Percentiles rank a stretch among this genome's conserved stretches.
Evolutionary conservation across 768 basidiomycete species (phyloP).

Genomic region (Pleurotus djamor): DNA sequence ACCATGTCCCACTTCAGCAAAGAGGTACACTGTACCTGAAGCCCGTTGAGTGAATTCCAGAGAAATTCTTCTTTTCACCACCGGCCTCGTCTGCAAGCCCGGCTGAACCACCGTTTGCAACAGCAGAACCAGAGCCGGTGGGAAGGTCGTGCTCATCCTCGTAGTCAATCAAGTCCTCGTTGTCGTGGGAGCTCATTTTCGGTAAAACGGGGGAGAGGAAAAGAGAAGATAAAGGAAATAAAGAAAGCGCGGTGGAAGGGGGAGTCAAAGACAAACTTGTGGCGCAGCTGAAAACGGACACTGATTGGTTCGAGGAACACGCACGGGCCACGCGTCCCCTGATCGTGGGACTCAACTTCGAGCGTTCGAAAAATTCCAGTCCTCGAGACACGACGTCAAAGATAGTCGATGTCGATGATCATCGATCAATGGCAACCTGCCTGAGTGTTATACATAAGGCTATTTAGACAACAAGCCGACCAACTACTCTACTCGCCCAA

Average conservation of each 20-base stretch:
- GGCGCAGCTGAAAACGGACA: constrained; percentile 4
- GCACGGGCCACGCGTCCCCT: constrained; percentile 4
- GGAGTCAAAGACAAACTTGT: constrained; percentile 6
- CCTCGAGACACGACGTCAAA: not conserved
- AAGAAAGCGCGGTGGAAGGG: constrained; percentile 23
- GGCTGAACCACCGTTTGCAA: constrained; percentile 47
- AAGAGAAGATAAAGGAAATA: constrained; percentile 23
- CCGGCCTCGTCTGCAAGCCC: constrained; percentile 56
- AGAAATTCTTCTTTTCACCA: constrained; percentile 97
- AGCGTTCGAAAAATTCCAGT: not conserved
- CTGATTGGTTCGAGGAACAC: not conserved
- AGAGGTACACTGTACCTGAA: constrained; percentile 67
- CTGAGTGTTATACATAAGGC: no score
- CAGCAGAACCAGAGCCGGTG: constrained; percentile 45
- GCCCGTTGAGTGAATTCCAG: constrained; percentile 99
- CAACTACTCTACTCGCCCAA: not conserved
- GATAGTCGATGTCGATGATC: no score
- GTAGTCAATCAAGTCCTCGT: constrained; percentile 93
- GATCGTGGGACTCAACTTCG: constrained; percentile 1
- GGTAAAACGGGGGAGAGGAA: constrained; percentile 16
- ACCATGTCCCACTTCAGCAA: constrained; percentile 8
- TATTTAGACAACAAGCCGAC: not conserved
- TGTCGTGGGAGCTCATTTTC: constrained; percentile 80
- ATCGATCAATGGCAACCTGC: no score
- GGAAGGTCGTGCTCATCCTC: constrained; percentile 87